Base-by-base conservation (phyloP, 495 filamentous ascomycete species). In the Amniculicola lignicola region DNA sequence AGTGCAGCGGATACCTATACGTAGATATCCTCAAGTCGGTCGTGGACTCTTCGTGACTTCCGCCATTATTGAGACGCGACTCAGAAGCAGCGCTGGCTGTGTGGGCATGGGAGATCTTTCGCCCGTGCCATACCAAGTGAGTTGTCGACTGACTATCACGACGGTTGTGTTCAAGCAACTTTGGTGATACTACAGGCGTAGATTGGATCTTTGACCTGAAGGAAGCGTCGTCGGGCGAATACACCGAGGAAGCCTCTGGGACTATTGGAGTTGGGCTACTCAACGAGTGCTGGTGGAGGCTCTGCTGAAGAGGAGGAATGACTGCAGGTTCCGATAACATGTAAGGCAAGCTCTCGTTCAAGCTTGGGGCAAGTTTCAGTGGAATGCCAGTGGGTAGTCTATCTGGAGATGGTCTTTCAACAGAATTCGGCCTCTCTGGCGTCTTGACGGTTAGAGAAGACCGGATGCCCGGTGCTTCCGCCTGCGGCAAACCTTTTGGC, bases 101-200 rank as follows among this genome's bases (percentile, higher is more conserved):
- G 24, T 19, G n/a, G 16, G 22, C 35, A 15, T 29, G 27, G n/a
- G 54, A 19, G n/a, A n/a, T n/a, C 37, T 27, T 63, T 6, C 23
- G 54, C 12, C 47, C 60, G 38, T 53, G 48, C 60, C 54, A 63
- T 12, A 45, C 49, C 12, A 63, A 18, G 35, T 63, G 60, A 4
- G 54, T 63, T 9, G 60, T 63, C 6, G 54, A 54, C 15, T 63
- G 54, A 24, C 60, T 63, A 28, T 63, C 54, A 3, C 54, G 54
- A 15, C 37, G 36, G n/a, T 23, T 23, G n/a, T 23, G 22, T 16
- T 50, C 60, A 4, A 48, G 36, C 1, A 50, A 29, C 10, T 33
- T 44, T 2, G 43, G 15, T 4, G 33, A 45, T 6, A 7, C 18
- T 7, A 7, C 42, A 11, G 54, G 50, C 18, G 59, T 40, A 15